Evolutionary conservation across 2,329 filamentous ascomycete species (phyloP), one percentile per base, ranked within the genome.

Genomic region (Nemania serpens): DNA sequence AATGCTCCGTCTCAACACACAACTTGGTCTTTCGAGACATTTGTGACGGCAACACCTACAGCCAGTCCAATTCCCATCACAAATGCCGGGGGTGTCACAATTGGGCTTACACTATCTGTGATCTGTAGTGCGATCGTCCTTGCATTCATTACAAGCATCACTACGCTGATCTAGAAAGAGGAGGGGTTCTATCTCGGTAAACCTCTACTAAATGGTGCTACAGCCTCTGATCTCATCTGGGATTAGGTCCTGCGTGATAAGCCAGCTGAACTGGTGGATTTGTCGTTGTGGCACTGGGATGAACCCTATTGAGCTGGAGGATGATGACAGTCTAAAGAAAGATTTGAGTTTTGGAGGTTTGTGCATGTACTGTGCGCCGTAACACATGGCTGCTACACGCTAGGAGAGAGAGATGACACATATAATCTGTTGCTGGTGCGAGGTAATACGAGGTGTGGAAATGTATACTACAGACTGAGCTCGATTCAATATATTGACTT

Each of bases 301-400:
- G 39, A 33, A 34, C 37, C 7, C 25, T 25, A 33, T 46, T 17
- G 43, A 37, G 51, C 41, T 48, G 54, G n/a, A 52, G 33, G 47
- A 60, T 42, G 37, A 58, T 55, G 49, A 18, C 25, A 36, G 58
- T 64, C 42, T 46, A 50, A 53, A 25, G 56, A 43, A 51, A 56
- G 58, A 64, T 64, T 59, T 58, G 51, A 46, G 10, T 62, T 64
- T 66, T 66, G 64, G 64, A 56, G 37, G 64, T 59, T 58, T 61
- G 59, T 61, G 48, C 42, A 64, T 62, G 57, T 66, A 62, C 57
- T 61, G 62, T 53, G 25, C 63, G 55, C 58, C 55, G 42, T 33
- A 47, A 58, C 61, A 42, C 45, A 62, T 25, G 55, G 57, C 54
- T 62, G 64, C n/a, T 58, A 45, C 56, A 55, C 58, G 59, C 36